Evolutionary conservation across 495 filamentous ascomycete genomes (phyloP).

Genomic region (Tuber borchii): DNA sequence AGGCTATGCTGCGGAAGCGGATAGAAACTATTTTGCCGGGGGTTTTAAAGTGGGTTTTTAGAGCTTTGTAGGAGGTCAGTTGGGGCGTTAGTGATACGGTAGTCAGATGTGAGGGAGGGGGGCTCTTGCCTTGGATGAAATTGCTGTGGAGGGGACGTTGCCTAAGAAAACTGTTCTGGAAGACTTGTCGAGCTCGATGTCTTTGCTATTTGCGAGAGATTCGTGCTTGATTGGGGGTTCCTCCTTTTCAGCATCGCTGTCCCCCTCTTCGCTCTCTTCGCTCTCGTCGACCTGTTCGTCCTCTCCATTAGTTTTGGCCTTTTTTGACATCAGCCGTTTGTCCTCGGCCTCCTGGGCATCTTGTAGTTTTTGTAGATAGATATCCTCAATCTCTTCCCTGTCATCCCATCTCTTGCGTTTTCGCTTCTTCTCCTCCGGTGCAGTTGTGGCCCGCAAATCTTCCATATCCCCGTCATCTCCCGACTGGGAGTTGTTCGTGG

Average conservation of each 20-base stretch:
- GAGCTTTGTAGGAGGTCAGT: slow-evolving; percentile 39
- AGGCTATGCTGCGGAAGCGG: slow-evolving; percentile 88
- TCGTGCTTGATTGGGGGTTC: slow-evolving; percentile 50
- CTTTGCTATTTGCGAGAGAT: slow-evolving; percentile 45
- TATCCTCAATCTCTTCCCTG: slow-evolving; percentile 70
- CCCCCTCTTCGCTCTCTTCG: slow-evolving; percentile 38
- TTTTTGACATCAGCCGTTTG: slow-evolving; percentile 49
- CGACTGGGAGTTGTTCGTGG: slow-evolving; percentile 33
- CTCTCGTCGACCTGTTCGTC: slow-evolving; percentile 42
- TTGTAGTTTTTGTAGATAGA: slow-evolving; percentile 71
- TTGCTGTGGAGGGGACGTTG: slow-evolving; percentile 76
- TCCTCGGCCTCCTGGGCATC: slow-evolving; percentile 50
- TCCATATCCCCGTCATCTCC: slow-evolving; percentile 43
- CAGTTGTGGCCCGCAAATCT: slow-evolving; percentile 41
- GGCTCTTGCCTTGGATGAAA: slow-evolving; percentile 66
- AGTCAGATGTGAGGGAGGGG: slow-evolving; percentile 41
- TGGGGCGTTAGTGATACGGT: slow-evolving; percentile 14
- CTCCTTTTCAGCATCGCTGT: slow-evolving; percentile 40
- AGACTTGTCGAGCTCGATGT: slow-evolving; percentile 71
- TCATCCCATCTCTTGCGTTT: slow-evolving; percentile 71
- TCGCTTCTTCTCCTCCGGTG: slow-evolving; percentile 44
- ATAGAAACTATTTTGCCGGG: slow-evolving; percentile 75
- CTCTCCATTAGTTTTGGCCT: slow-evolving; percentile 47
- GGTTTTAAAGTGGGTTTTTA: slow-evolving; percentile 48
- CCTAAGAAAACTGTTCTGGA: slow-evolving; percentile 85